These are phyloP conservation scores for Biancaea sappan DNA, from an alignment of 306 rosid species.

Conservation along the genomic window DNA sequence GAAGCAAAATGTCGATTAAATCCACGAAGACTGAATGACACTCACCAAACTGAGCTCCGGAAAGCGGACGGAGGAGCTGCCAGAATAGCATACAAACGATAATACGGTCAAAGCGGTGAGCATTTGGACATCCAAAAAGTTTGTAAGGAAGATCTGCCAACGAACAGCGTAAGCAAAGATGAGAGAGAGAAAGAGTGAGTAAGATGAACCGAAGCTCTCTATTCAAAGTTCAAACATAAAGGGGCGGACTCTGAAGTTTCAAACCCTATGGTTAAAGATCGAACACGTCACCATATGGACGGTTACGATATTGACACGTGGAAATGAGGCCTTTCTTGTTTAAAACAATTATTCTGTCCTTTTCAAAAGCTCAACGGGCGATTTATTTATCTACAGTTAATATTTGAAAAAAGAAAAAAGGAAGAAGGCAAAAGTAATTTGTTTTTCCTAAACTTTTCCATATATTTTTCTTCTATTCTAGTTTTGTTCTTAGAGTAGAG, in stretches of 20 bases:
- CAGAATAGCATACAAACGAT: background rate
- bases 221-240: slow-evolving; percentile 66
- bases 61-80: slow-evolving; percentile 29
- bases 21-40: slow-evolving; percentile 6
- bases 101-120: slow-evolving; percentile 30
- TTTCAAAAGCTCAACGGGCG: slow-evolving; percentile 41
- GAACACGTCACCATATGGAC: slow-evolving; percentile 36
- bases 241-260: slow-evolving; percentile 69
- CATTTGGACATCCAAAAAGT: slow-evolving; percentile 51
- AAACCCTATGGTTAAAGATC: slow-evolving; percentile 65
- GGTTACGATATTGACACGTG: slow-evolving; percentile 38
- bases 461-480: no score
- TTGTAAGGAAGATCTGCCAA: slow-evolving; percentile 35
- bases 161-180: background rate
- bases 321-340: background rate
- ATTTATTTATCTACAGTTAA: no score
- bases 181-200: slow-evolving; percentile 14
- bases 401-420: no score
- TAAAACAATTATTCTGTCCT: background rate
- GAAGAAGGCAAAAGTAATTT: no score
- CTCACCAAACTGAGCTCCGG: slow-evolving; percentile 48
- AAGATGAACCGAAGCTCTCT: slow-evolving; percentile 49
- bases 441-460: no score
- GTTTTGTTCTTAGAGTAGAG: no score
- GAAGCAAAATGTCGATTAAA: background rate